Percentiles rank a stretch among this genome's conserved stretches.
Evolutionary conservation across 805 yeast species (phyloP).

Genomic region (Candida insectalens): DNA sequence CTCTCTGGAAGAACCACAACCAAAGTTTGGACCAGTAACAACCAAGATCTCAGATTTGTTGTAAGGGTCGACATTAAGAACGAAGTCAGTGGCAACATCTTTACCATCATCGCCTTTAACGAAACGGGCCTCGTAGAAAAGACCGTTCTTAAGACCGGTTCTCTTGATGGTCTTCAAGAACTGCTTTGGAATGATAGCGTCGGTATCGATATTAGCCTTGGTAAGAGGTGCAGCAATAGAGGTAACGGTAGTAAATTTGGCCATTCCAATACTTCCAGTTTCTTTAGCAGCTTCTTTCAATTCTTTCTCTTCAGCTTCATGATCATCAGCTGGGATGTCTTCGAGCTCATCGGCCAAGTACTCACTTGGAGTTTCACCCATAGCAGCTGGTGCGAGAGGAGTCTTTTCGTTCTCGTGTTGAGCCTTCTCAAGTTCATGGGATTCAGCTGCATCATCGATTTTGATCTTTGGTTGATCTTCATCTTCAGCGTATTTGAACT

Average conservation of each 20-base stretch:
- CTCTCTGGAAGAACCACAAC: conserved; percentile 98
- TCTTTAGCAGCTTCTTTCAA: not conserved
- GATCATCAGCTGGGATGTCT: conserved; percentile 45
- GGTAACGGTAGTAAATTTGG: conserved; percentile 61
- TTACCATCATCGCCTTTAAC: conserved; percentile 59
- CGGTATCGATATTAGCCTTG: conserved; percentile 94
- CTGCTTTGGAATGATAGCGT: conserved; percentile 98
- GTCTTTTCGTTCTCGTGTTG: conserved; percentile 62
- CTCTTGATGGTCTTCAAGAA: conserved; percentile 96
- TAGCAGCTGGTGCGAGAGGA: conserved; percentile 33
- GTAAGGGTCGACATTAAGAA: conserved; percentile 79
- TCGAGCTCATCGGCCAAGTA: conserved; percentile 40
- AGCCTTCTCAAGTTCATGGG: conserved; percentile 50
- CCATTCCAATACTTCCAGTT: conserved; percentile 43
- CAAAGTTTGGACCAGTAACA: conserved; percentile 94
- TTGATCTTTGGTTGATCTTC: conserved; percentile 51
- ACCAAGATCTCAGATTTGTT: conserved; percentile 71
- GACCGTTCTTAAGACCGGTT: conserved; percentile 82
- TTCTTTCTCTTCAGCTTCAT: conserved; percentile 25
- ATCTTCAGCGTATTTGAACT: conserved; percentile 50
- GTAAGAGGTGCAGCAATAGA: conserved; percentile 93
- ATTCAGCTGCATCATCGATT: conserved; percentile 34
- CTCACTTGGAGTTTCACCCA: conserved; percentile 41
- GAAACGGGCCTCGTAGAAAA: conserved; percentile 87
- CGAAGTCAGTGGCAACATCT: conserved; percentile 79